Conservation (phyloP, 495 filamentous ascomycete genomes). For the Xylaria nigripes region DNA sequence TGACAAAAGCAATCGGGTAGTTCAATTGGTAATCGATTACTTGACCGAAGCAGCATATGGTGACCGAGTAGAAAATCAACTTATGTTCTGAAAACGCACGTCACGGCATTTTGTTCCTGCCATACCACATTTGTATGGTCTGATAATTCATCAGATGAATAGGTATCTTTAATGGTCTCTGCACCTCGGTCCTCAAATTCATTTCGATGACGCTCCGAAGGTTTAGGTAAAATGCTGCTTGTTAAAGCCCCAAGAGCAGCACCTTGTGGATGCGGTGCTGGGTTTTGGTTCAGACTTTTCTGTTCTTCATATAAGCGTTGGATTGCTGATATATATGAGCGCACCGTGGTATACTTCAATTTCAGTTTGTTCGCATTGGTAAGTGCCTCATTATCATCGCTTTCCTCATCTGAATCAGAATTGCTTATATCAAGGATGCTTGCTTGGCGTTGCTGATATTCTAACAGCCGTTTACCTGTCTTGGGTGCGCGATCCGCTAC, state of each 20-base stretch:
- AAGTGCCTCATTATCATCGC: background rate
- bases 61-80: background rate
- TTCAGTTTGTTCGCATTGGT: background rate
- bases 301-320: background rate
- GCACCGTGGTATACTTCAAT: background rate
- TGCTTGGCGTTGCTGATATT: background rate
- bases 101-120: background rate
- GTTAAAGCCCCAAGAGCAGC: background rate
- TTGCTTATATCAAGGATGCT: background rate
- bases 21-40: background rate
- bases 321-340: background rate
- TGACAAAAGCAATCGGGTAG: background rate
- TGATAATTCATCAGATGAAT: background rate
- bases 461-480: background rate
- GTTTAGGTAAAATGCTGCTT: background rate
- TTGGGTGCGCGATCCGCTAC: background rate
- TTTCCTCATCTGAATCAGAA: background rate
- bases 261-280: background rate
- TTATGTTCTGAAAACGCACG: background rate
- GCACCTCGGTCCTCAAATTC: background rate
- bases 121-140: background rate
- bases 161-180: background rate
- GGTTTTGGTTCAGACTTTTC: background rate
- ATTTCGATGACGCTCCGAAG: background rate
- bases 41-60: background rate